Conservation (phyloP, 306 rosid genomes). For the Cucumis sativus region DNA sequence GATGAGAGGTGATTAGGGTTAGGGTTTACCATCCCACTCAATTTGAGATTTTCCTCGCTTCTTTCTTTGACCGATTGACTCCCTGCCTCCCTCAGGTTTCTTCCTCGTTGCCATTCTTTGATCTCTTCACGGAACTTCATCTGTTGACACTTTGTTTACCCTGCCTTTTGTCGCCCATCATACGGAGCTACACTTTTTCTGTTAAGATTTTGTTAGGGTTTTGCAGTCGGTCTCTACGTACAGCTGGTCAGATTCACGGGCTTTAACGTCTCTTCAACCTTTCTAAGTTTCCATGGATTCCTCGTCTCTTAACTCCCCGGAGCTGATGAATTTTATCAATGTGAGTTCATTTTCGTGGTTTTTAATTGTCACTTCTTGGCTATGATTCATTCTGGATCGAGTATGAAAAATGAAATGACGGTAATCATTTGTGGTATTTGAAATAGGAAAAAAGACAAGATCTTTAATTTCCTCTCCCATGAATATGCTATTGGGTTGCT, state of each 20-base stretch:
- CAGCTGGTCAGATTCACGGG: not conserved
- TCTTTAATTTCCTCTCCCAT: not conserved
- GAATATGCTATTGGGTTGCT: not conserved
- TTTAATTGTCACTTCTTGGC: not conserved
- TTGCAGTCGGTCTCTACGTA: not conserved
- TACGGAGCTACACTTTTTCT: not conserved
- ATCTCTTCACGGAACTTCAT: no score
- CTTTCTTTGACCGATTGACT: no score
- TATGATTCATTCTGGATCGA: not conserved
- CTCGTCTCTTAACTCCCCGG: slow-evolving; percentile 42
- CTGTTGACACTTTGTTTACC: not conserved
- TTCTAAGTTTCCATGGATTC: slow-evolving; percentile 45
- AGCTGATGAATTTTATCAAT: slow-evolving; percentile 47
- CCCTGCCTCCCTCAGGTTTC: no score
- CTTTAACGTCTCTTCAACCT: not conserved
- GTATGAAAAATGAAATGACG: not conserved
- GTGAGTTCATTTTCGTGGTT: slow-evolving; percentile 26
- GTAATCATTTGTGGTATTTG: not conserved
- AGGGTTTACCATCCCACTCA: no score
- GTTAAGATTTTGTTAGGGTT: not conserved
- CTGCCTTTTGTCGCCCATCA: not conserved
- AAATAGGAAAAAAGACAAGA: not conserved
- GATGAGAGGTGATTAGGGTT: no score
- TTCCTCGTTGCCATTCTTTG: no score
- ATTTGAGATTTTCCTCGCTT: no score